Conservation (phyloP, 2,329 filamentous ascomycete species). For the Aureobasidium sp. region DNA sequence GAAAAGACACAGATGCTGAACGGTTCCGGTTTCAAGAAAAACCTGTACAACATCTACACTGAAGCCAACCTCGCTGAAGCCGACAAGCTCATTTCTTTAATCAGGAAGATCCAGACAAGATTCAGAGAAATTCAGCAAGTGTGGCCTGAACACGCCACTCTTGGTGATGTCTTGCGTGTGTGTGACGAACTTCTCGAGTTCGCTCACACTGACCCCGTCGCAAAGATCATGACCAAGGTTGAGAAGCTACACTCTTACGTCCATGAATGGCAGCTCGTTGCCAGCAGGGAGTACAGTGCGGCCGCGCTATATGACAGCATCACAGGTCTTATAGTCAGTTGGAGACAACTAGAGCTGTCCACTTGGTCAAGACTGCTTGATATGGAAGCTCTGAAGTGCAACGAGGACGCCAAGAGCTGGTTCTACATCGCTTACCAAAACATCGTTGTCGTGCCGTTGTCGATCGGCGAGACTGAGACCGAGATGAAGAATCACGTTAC, state of each 20-base stretch:
- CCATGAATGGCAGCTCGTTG: conserved; percentile 92
- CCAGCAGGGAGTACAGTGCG: conserved; percentile 68
- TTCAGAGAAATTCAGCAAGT: conserved; percentile 59
- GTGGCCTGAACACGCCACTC: conserved; percentile 67
- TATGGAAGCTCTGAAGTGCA: conserved; percentile 66
- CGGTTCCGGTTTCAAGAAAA: conserved; percentile 12
- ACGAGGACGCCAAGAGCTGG: conserved; percentile 76
- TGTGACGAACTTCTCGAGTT: conserved; percentile 70
- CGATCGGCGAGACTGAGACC: conserved; percentile 32
- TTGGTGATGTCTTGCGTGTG: conserved; percentile 66
- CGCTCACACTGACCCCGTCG: conserved; percentile 71
- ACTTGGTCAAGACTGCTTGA: conserved; percentile 89
- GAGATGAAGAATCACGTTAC: conserved; percentile 10
- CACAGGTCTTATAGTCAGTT: conserved; percentile 72
- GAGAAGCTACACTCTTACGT: conserved; percentile 81
- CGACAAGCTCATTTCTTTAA: conserved; percentile 60
- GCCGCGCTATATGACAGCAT: conserved; percentile 64
- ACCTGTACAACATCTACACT: conserved; percentile 77
- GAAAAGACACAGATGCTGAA: conserved; percentile 21
- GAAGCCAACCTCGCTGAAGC: conserved; percentile 70
- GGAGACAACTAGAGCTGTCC: conserved; percentile 82
- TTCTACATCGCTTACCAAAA: conserved; percentile 96
- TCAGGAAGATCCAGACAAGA: conserved; percentile 58
- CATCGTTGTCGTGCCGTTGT: conserved; percentile 65
- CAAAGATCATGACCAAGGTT: conserved; percentile 73